phyloP scores from a whole-genome alignment of 306 rosid genomes.

The Pachyrhizus erosus region DNA sequence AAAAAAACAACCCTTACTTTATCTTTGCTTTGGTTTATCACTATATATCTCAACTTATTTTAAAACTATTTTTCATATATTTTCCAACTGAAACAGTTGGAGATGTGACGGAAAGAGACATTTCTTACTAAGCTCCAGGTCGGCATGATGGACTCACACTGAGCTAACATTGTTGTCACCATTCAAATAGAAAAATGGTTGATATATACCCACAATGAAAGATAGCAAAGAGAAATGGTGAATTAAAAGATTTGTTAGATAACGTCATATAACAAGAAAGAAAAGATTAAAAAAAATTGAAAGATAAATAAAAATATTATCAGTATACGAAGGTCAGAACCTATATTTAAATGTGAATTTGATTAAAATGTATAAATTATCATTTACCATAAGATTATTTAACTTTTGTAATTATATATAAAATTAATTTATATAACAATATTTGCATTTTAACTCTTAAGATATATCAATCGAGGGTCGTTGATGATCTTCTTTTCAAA shows the following conservation, averaged over 20 bases:
- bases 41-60: not conserved
- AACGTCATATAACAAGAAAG: not conserved
- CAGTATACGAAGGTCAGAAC: not conserved
- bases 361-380: not conserved
- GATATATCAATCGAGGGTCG: not conserved
- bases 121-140: slow-evolving; percentile 68
- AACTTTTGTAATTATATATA: not conserved
- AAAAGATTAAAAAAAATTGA: not conserved
- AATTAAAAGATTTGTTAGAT: not conserved
- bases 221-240: not conserved
- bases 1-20: slow-evolving; percentile 31
- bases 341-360: too few relatives aligned
- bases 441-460: not conserved
- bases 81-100: slow-evolving; percentile 69
- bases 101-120: slow-evolving; percentile 59
- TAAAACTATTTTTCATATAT: not conserved
- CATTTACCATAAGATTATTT: not conserved
- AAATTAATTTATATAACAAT: too few relatives aligned
- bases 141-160: slow-evolving; percentile 63
- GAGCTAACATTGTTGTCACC: slow-evolving; percentile 46
- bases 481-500: not conserved
- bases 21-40: slow-evolving; percentile 48
- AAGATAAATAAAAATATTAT: not conserved
- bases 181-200: slow-evolving; percentile 24
- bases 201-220: not conserved